These are phyloP conservation scores for Blastobotrys apis DNA, from an alignment of 1,139 yeast species.

Conservation along the genomic window DNA sequence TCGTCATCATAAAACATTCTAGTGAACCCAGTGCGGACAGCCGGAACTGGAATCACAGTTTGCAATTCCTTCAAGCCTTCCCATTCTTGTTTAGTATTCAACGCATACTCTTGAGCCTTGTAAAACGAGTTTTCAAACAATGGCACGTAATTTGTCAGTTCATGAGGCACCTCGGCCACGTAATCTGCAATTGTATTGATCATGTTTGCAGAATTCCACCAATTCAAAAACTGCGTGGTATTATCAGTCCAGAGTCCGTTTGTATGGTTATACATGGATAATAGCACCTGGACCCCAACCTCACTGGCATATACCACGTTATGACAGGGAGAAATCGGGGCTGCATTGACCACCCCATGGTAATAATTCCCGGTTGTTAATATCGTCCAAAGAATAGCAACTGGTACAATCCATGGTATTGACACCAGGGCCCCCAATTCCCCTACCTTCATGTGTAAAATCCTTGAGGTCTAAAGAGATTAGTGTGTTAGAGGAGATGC, in stretches of 20 bases:
- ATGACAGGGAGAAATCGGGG: not conserved
- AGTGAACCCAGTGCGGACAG: conserved; percentile 18
- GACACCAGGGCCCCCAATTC: no score
- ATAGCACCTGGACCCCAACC: conserved; percentile 2
- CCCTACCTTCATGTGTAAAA: no score
- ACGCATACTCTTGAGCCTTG: conserved; percentile 7
- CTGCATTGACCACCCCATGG: no score
- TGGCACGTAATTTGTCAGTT: not conserved
- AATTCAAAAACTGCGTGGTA: not conserved
- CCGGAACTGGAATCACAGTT: conserved; percentile 9
- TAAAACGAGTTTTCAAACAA: conserved; percentile 11
- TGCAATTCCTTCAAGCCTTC: not conserved
- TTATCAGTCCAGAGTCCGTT: conserved; percentile 10
- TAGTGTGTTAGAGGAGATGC: no score
- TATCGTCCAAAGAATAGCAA: no score
- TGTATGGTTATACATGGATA: conserved; percentile 7
- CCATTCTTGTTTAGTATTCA: conserved; percentile 9
- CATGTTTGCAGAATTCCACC: conserved; percentile 21
- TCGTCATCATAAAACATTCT: conserved; percentile 21
- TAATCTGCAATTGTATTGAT: conserved; percentile 16
- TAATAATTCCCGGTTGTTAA: no score
- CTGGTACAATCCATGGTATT: no score
- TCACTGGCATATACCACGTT: not conserved
- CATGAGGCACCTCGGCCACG: conserved; percentile 6
- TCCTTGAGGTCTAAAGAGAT: no score